Evolutionary conservation across 1,139 yeast genomes (phyloP), one percentile per base, ranked within the genome.

Genomic region (Spathaspora sp.): DNA sequence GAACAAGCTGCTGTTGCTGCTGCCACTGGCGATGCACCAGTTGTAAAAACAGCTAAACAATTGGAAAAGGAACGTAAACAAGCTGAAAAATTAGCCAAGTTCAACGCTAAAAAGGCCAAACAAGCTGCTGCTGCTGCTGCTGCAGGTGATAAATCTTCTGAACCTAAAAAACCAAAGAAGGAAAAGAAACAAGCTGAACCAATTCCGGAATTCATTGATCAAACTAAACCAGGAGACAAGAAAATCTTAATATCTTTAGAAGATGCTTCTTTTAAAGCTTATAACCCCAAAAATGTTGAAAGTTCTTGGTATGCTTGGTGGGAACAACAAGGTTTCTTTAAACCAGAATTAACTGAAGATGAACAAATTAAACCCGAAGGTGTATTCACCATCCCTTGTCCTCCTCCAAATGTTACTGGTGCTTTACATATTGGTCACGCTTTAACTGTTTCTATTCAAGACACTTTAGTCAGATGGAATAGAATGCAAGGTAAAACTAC

Each of bases 371-470:
- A 86, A 65, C 86, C 93, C 38, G 91, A 84, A 63, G 98, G 98
- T 55, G 65, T 76, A 23, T 93, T 93, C 69, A 80, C 88, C 53
- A 89, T 93, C 59, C 98, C 99, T 38, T 95, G 97, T 20, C 99
- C 99, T 42, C 99, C 99, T 52, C 99, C 99, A 62, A 93, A 93
- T 64, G 96, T 95, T 55, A 93, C 99, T 41, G 99, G 99, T 73
- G 97, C 98, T 45, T 80, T 93, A 58, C 99, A 93, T 68, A 95
- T 93, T 67, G 99, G 99, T 59, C 99, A 95, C 68, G 99, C 98
- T 26, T 80, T 93, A 65, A 95, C 99, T 17, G 89, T 91, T 52
- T 78, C 98, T 40, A 87, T 93, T 63, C 99, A 93, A 74, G 99
- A 93, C 68, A 71, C 98, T 34, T 80, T 93, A 64, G 84, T 90